Percentiles rank a stretch among this genome's conserved stretches.
Conservation (phyloP, 257 asterid species). For the Asclepias syriaca region DNA sequence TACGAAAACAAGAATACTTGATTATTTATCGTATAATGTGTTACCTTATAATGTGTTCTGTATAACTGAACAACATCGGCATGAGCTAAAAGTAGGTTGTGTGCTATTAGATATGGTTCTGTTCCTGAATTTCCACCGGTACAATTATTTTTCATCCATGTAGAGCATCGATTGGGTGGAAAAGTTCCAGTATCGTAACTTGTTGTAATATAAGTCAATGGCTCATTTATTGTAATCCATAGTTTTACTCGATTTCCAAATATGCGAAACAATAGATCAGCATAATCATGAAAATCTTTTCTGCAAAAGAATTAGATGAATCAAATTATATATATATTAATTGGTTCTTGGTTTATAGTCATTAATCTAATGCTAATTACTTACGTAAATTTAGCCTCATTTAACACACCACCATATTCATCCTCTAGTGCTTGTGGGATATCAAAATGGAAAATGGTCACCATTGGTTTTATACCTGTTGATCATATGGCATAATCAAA, state of each 20-base stretch:
- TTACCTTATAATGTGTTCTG: too few relatives aligned
- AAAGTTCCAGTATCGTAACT: not conserved
- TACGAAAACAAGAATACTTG: too few relatives aligned
- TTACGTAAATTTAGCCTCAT: not conserved
- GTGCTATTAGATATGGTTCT: not conserved
- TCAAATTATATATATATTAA: not conserved
- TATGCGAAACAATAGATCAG: not conserved
- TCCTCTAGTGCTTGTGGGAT: not conserved
- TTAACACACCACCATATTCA: not conserved
- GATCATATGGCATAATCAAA: too few relatives aligned
- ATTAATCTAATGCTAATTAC: not conserved
- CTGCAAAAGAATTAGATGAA: not conserved
- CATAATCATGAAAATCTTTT: not conserved
- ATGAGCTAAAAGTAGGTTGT: too few relatives aligned
- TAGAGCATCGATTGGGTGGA: constrained; percentile 1
- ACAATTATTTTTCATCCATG: not conserved
- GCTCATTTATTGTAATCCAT: constrained; percentile 11
- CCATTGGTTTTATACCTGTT: not conserved
- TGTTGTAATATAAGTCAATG: not conserved
- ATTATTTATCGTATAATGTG: too few relatives aligned
- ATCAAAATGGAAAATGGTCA: constrained; percentile 4
- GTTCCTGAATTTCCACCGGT: constrained; percentile 4
- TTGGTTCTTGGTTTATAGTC: too few relatives aligned
- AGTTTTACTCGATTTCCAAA: constrained; percentile 3
- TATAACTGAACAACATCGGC: too few relatives aligned